Percentiles rank a stretch among this genome's conserved stretches.
Evolutionary conservation across 2,329 filamentous ascomycete species (phyloP).

Genomic region (Xylogone sp.): DNA sequence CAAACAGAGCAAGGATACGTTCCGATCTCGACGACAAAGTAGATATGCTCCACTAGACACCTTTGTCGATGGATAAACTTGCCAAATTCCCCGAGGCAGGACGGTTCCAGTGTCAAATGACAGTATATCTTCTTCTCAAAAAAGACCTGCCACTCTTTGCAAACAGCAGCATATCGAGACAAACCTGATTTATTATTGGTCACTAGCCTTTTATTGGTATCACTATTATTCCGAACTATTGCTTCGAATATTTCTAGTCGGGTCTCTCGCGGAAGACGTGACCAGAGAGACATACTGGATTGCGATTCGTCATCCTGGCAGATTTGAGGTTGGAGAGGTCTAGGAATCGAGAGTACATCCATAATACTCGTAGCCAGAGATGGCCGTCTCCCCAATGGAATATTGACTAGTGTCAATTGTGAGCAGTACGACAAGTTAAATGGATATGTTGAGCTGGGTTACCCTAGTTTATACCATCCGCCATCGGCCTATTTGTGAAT

Average conservation of each 20-base stretch:
- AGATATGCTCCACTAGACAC: slow-evolving; percentile 14
- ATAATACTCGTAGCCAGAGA: too few relatives aligned
- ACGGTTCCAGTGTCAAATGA: slow-evolving; percentile 12
- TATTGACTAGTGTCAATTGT: too few relatives aligned
- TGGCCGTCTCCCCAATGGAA: too few relatives aligned
- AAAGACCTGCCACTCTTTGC: slow-evolving; percentile 13
- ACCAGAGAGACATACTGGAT: neutral
- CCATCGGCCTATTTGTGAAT: too few relatives aligned
- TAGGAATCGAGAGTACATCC: too few relatives aligned
- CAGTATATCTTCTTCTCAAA: slow-evolving; percentile 14
- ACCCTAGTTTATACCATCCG: too few relatives aligned
- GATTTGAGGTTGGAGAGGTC: too few relatives aligned
- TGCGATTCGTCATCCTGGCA: neutral
- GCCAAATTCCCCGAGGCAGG: slow-evolving; percentile 11
- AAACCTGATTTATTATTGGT: slow-evolving; percentile 4
- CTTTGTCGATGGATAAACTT: slow-evolving; percentile 15
- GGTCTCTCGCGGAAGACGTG: slow-evolving; percentile 12
- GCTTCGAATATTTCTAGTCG: slow-evolving; percentile 10
- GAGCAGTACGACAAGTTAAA: too few relatives aligned
- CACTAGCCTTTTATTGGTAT: neutral
- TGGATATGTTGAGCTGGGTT: too few relatives aligned
- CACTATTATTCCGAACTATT: slow-evolving; percentile 6
- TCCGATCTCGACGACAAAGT: slow-evolving; percentile 14
- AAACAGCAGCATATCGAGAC: slow-evolving; percentile 13
- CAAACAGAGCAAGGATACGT: slow-evolving; percentile 14